Evolutionary conservation across 192 early-diverging fungal species (phyloP), one percentile per base, ranked within the genome.

Genomic region (Coemansia sp.): DNA sequence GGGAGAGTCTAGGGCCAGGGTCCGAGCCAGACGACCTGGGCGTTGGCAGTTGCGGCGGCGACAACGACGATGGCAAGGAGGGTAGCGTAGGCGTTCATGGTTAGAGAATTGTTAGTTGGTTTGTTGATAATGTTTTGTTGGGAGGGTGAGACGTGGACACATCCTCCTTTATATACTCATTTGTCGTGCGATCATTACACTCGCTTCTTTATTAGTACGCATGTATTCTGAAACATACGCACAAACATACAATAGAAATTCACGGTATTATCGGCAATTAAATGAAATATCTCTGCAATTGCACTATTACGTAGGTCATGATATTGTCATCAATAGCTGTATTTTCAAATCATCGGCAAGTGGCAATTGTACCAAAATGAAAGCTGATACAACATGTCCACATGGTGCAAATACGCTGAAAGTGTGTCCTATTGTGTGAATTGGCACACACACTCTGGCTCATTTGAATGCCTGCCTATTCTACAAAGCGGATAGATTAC

Each of bases 11-110:
- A 50, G 21, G 49, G 49, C 49, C 49, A 50, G 49, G 49, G 49
- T 8, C 49, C 49, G 49, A 50, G 49, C 49, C 49, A 50, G 49
- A 50, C 19, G 21, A 50, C 49, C 19, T 50, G 49, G 49, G 49
- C 49, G 49, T 50, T 50, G 49, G 49, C 49, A 50, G 49, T 50
- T 23, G 49, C 19, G 49, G 49, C 49, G 49, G 49, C 49, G 3
- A 50, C 3, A 10, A 3, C 49, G 49, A 50, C 49, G 49, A 50
- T 23, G 49, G 49, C 7, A 21, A 50, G 3, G 6, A 50, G 49
- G 28, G 49, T 50, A 50, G 21, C 23, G 49, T 50, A 50, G 49
- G 49, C 19, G 49, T 50, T 50, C 49, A 50, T 50, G n/a, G 49
- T 46, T 50, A 50, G 49, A 50, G 23, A 17, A 23, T 50, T 50